These are phyloP conservation scores for Caloboletus firmus DNA, from an alignment of 1,284 basidiomycete genomes.

Conservation along the genomic window DNA sequence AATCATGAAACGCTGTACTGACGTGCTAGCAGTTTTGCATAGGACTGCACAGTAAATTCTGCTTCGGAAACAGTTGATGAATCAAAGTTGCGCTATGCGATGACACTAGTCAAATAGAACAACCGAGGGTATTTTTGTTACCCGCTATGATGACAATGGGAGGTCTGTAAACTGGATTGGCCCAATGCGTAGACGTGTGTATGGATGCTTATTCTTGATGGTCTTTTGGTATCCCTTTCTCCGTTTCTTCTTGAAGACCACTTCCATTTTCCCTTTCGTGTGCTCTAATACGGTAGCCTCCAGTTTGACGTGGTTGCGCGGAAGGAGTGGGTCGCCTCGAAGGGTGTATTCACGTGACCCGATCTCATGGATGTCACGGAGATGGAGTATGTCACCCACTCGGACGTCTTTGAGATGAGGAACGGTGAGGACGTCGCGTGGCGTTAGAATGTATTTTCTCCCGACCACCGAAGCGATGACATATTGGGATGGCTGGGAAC, in stretches of 20 bases:
- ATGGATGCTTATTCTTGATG: slow-evolving; percentile 88
- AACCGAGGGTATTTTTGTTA: not conserved
- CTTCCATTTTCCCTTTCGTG: slow-evolving; percentile 91
- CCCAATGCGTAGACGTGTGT: slow-evolving; percentile 87
- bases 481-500: slow-evolving; percentile 84
- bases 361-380: slow-evolving; percentile 90
- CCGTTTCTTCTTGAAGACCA: slow-evolving; percentile 93
- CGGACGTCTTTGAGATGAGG: slow-evolving; percentile 81
- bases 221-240: slow-evolving; percentile 92
- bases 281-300: slow-evolving; percentile 93
- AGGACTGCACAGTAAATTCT: too few species aligned
- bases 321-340: slow-evolving; percentile 68
- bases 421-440: slow-evolving; percentile 89
- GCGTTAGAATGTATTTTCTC: slow-evolving; percentile 84
- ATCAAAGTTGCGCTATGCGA: slow-evolving; percentile 6
- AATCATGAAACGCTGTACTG: not conserved
- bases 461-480: slow-evolving; percentile 88
- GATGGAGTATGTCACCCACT: slow-evolving; percentile 81
- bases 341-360: slow-evolving; percentile 95
- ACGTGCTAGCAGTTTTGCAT: not conserved
- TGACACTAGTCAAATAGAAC: not conserved
- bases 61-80: not conserved
- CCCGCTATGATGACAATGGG: slow-evolving; percentile 20
- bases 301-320: slow-evolving; percentile 64
- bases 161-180: slow-evolving; percentile 48